Evolutionary conservation across 495 filamentous ascomycete genomes (phyloP).

Genomic region (Penicillium ochrochloron): DNA sequence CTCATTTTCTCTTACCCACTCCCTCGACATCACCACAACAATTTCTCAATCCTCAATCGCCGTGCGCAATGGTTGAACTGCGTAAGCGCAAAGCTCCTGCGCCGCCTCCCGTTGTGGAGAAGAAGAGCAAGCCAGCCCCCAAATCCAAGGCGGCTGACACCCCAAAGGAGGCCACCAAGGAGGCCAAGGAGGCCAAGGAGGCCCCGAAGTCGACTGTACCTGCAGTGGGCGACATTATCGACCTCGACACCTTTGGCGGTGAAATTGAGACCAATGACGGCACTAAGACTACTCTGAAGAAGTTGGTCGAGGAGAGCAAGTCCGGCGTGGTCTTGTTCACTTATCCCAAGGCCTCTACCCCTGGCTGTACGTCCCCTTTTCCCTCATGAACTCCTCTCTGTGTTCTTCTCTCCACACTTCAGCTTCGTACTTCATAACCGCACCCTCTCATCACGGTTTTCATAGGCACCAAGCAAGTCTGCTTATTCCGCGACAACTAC

Average conservation of each 20-base stretch:
- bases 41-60: not conserved
- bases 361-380: constrained; percentile 73
- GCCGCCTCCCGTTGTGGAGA: constrained; percentile 58
- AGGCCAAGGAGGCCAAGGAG: constrained; percentile 20
- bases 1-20: not conserved
- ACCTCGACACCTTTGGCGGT: constrained; percentile 76
- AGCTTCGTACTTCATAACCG: not conserved
- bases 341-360: constrained; percentile 93
- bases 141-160: constrained; percentile 52
- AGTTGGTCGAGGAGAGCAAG: constrained; percentile 80
- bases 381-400: constrained; percentile 5
- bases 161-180: constrained; percentile 6
- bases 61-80: constrained; percentile 61
- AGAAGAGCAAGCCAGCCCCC: constrained; percentile 54
- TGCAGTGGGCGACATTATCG: constrained; percentile 58
- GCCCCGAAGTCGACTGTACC: constrained; percentile 32
- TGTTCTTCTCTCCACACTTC: not conserved
- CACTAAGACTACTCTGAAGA: constrained; percentile 71
- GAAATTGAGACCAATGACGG: constrained; percentile 86
- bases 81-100: constrained; percentile 74
- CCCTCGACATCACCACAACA: not conserved
- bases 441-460: not conserved
- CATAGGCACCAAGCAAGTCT: constrained; percentile 87
- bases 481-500: constrained; percentile 87
- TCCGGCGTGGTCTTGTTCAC: constrained; percentile 90